Base-by-base conservation (phyloP, 176 grass and related monocot species). In the Ensete glaucum region DNA sequence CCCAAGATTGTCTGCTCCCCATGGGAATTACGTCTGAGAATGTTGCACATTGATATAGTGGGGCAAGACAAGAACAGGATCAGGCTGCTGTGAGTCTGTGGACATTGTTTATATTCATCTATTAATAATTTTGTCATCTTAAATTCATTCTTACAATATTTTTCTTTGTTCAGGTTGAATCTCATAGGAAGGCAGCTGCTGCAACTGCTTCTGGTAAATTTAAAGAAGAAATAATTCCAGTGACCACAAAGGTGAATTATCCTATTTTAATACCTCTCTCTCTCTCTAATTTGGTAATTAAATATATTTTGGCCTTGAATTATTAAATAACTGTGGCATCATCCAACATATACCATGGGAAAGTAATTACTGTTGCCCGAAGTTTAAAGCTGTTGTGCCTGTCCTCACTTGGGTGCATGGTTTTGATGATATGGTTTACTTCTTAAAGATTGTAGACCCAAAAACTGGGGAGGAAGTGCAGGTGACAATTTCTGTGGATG, bases 11-110 rank as follows among this genome's bases (percentile, higher is more conserved):
- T 75, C 90, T 99, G 75, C 81, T 99, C 72, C 95, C 95, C 21
- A 99, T 99, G 95, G 95, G 90, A 85, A 87, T 94, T 73, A 93
- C 95, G 11, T 98, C 95, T 50, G 95, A 98, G 84, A 98, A 98
- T 93, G 95, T 98, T 76, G 95, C 95, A 15, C 68, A 91, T 20
- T 73, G 82, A 49, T 93, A 78, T 59, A 88, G 90, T 72, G 90
- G 94, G 53, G 89, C 88, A 25, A 88, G 95, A 81, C 64, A 91
- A 60, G 90, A 98, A 71, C 95, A 98, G 84, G 95, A 98, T 76
- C 73, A 91, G 70, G 90, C 90, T 49, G 95, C 95, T 82, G 95
- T 98, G 76, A 98, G 95, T 91, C 8, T 66, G 55, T 21, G 21
- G 14, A 11, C 34, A 68, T 72, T 11, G 48, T 16, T 71, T 72